Percentiles rank a stretch among this genome's conserved stretches.
These are phyloP conservation scores for Neocucurbitaria cava DNA, from an alignment of 2,329 filamentous ascomycete genomes.

Conservation along the genomic window DNA sequence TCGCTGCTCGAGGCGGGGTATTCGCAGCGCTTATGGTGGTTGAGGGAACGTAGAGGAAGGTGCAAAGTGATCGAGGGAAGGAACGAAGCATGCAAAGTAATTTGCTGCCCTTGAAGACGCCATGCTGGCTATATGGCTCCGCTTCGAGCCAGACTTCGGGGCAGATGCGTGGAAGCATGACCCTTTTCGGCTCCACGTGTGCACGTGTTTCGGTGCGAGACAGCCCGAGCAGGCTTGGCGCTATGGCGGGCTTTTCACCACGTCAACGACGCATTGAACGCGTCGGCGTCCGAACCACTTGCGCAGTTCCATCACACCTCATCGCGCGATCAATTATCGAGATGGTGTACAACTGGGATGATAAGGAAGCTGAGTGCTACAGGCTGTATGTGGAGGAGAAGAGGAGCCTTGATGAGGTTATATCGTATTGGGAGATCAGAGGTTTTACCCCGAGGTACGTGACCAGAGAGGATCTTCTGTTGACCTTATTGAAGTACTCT, in stretches of 20 bases:
- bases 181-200: constrained; percentile 6
- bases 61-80: neutral
- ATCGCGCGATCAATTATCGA: neutral
- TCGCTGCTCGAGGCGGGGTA: constrained; percentile 4
- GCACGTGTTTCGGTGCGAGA: constrained; percentile 24
- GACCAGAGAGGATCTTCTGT: too few relatives aligned
- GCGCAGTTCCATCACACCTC: constrained; percentile 16
- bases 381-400: constrained; percentile 80
- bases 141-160: constrained; percentile 21
- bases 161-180: constrained; percentile 18
- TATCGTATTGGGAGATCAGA: constrained; percentile 68
- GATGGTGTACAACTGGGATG: constrained; percentile 68
- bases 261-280: constrained; percentile 15
- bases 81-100: neutral
- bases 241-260: constrained; percentile 27
- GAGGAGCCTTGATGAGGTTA: constrained; percentile 75
- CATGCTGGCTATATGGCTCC: constrained; percentile 20
- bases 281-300: constrained; percentile 19
- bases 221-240: constrained; percentile 15
- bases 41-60: neutral
- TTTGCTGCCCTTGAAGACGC: neutral
- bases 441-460: constrained; percentile 74
- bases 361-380: constrained; percentile 69
- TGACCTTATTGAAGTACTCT: too few relatives aligned
- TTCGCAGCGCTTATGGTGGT: constrained; percentile 5